Evolutionary conservation across 2,329 filamentous ascomycete genomes (phyloP).

Genomic region (Cyphellophora europaea): DNA sequence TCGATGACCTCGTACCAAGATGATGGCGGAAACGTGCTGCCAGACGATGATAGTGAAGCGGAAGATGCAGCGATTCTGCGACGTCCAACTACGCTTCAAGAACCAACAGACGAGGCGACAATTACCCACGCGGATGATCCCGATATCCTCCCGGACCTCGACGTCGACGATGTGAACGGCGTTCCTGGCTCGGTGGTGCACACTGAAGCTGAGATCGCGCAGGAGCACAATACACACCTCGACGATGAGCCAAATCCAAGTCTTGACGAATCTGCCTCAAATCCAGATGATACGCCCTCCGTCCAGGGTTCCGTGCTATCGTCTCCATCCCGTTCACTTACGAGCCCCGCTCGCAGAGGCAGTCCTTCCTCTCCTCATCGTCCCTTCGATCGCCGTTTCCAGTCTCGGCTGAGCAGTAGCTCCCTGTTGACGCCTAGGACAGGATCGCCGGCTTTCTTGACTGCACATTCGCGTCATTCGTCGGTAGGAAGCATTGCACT

Average conservation of each 20-base stretch:
- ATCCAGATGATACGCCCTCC: slow-evolving; percentile 76
- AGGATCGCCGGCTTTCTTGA: slow-evolving; percentile 67
- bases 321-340: slow-evolving; percentile 21
- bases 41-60: not conserved
- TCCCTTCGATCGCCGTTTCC: slow-evolving; percentile 91
- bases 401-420: slow-evolving; percentile 68
- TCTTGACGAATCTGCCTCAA: slow-evolving; percentile 61
- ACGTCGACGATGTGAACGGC: not conserved
- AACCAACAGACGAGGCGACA: not conserved
- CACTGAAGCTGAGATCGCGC: slow-evolving; percentile 1
- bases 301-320: slow-evolving; percentile 55
- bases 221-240: not conserved
- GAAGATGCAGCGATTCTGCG: not conserved
- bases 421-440: slow-evolving; percentile 53
- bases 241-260: slow-evolving; percentile 26
- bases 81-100: not conserved
- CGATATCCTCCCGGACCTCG: not conserved
- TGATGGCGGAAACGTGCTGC: slow-evolving; percentile 1
- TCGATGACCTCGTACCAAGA: slow-evolving; percentile 2
- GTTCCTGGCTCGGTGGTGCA: not conserved
- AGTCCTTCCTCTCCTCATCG: slow-evolving; percentile 76
- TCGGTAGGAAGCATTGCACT: slow-evolving; percentile 66
- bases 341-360: slow-evolving; percentile 54
- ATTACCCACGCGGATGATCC: slow-evolving; percentile 1
- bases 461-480: slow-evolving; percentile 68